Evolutionary conservation across 208 protist genomes (phyloP), one percentile per base, ranked within the genome.

Genomic region (Leishmania mexicana): DNA sequence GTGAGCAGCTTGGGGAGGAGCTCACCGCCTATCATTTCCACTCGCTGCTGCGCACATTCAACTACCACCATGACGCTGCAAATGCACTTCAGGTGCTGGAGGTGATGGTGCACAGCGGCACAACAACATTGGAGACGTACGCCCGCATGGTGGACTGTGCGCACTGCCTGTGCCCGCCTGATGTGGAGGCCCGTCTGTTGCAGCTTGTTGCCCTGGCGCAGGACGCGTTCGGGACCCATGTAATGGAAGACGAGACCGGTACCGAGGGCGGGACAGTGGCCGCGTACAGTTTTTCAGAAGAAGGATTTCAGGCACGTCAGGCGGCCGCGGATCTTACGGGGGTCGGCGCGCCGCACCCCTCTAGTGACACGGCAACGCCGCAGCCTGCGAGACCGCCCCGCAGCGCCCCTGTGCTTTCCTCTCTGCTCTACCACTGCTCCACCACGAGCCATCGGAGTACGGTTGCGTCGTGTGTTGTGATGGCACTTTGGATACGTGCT

Each of bases 41-140:
- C 84, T 79, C 92, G 7, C 83, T 98, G 40, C 87, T 98, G 64
- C 95, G 95, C 57, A 86, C 90, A 47, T 96, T 98, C 75, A 95
- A 87, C 86, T 90, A 94, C 67, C 85, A 90, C 54, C 89, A 87
- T 13, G 92, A 96, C 68, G 85, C 84, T 24, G 87, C 92, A 8
- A 96, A 91, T 75, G 89, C 89, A 31, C 75, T 94, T 76, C 91
- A 96, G 85, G 85, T 98, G 83, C 78, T 98, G 38, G 88, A 92
- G 57, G 87, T 96, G 64, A 93, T 97, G 85, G 53, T 80, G 67
- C 81, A 93, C 70, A 83, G 89, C 47, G 90, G 85, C 17, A 89
- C 89, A 17, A 85, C 87, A 45, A 89, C 90, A 21, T 83, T 90
- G 38, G 91, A 93, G 76, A 94, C 90, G 35, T 96, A 95, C 70